Base-by-base conservation (phyloP, 1,284 basidiomycete species). In the Rhodotorula sp. region DNA sequence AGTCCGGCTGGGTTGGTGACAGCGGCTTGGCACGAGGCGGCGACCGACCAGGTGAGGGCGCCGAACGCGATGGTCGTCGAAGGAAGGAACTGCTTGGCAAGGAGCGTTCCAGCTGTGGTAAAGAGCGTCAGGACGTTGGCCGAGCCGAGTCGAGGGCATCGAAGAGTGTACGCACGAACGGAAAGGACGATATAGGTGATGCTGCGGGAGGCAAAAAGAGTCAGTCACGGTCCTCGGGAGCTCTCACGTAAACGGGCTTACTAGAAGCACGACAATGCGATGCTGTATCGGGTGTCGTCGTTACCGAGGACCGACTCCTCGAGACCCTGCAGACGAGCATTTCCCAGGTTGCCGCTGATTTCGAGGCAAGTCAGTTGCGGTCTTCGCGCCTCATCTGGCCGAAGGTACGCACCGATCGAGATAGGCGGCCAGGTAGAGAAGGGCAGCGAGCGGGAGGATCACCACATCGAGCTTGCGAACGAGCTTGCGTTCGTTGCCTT, bases 341-440 rank as follows among this genome's bases (percentile, higher is more conserved):
- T 83, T 12, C 67, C 68, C 13, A 70, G 25, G 48, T 71, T 65
- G n/a, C 60, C 50, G 14, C 48, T 54, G 48, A 1, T 27, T 13
- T 7, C 4, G 42, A 48, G 57, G 0, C 59, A 27, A 42, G 25
- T 34, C 17, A 49, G 46, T 7, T 7, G 9, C 2, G 46, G 7
- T 13, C n/a, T 50, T 17, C 49, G 12, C 41, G 42, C 8, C 9
- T 19, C 0, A 25, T 42, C 3, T 13, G 27, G 19, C 34, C 19
- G 25, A 16, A 16, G 5, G 9, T 54, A 41, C 61, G 50, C 19
- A 63, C 61, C 82, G 75, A 64, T 83, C 83, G 48, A 84, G 80
- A 73, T 84, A 84, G 9, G 83, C 83, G 8, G 78, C 77, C 41
- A 84, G 77, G 73, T 84, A 84, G 23, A 84, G 78, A 12, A 83